Base-by-base conservation (phyloP, 345 rosid species). In the Euphorbia peplus region DNA sequence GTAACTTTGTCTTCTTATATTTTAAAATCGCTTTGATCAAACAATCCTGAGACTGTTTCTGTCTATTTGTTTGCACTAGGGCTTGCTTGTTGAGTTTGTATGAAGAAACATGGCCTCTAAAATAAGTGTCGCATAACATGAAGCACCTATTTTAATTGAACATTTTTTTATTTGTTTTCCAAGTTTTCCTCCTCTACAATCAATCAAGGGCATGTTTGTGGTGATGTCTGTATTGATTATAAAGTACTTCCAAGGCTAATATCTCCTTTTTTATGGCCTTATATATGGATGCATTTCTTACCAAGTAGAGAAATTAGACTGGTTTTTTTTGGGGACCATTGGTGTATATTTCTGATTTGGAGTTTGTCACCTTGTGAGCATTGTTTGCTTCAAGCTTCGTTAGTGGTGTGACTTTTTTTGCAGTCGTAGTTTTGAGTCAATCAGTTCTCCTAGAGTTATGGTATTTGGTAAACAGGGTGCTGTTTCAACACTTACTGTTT, bases 1-100 rank as follows among this genome's bases (percentile, higher is more conserved):
- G 14, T 32, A 42, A 70, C 65, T 67, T 67, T 60, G 53, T 44
- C 41, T 19, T 22, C 60, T 60, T 68, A 37, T 66, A 29, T 22
- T 39, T 56, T 32, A 54, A 37, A 55, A 37, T 15, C 32, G 30
- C 30, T 46, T 30, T 48, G 47, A 35, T 69, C 22, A 30, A 22
- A 59, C 8, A 32, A 46, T 46, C 22, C 37, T 15, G 16, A 19
- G 50, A 1, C 0, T 21, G 30, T 21, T 25, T 18, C 28, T 50
- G 35, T 1, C 35, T 57, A 9, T 58, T 15, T 16, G 10, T 11
- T 67, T 55, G n/a, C 47, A 19, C 52, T 29, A 44, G 11, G 44
- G 14, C 13, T 25, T 29, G 29, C 5, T 46, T 39, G 42, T 46
- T 47, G 28, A 4, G 61, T 66, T 53, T 16, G 37, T 50, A 30